Conservation (phyloP, 345 rosid genomes). For the Sisymbrium altissimum region DNA sequence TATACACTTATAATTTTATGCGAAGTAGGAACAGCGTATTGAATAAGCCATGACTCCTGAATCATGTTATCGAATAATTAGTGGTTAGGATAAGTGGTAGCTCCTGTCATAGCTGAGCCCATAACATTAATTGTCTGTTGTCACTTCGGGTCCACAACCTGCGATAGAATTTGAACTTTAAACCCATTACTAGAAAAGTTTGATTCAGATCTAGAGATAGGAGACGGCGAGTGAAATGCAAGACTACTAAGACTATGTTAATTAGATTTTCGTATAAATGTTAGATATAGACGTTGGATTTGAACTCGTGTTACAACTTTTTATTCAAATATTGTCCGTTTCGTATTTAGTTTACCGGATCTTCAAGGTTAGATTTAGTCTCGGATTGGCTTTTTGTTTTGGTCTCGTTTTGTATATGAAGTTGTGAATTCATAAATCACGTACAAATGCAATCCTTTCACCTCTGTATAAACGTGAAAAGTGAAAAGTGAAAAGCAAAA, state of each 20-base stretch:
- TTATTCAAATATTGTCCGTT: neutral
- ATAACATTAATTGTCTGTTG: neutral
- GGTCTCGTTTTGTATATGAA: neutral
- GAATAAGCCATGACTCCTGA: neutral
- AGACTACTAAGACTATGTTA: neutral
- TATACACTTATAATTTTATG: neutral
- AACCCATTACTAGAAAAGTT: neutral
- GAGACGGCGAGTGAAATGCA: neutral
- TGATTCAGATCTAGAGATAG: neutral
- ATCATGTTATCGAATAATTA: neutral
- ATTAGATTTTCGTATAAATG: neutral
- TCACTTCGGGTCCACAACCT: constrained; percentile 8
- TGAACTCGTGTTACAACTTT: neutral
- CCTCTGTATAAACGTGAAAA: neutral
- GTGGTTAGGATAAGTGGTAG: constrained; percentile 8
- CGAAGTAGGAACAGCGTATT: neutral
- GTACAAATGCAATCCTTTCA: neutral
- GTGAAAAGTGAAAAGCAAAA: neutral
- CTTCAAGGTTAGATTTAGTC: neutral
- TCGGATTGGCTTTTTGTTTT: neutral
- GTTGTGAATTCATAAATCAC: neutral
- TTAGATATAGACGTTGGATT: neutral
- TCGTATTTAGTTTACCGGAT: neutral
- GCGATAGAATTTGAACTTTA: neutral
- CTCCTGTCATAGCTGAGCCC: constrained; percentile 4